A percentile compares a stretch with the other conserved stretches of the same genome.
These are phyloP conservation scores for Agrocybe chaxingu DNA, from an alignment of 768 basidiomycete species.

Conservation along the genomic window DNA sequence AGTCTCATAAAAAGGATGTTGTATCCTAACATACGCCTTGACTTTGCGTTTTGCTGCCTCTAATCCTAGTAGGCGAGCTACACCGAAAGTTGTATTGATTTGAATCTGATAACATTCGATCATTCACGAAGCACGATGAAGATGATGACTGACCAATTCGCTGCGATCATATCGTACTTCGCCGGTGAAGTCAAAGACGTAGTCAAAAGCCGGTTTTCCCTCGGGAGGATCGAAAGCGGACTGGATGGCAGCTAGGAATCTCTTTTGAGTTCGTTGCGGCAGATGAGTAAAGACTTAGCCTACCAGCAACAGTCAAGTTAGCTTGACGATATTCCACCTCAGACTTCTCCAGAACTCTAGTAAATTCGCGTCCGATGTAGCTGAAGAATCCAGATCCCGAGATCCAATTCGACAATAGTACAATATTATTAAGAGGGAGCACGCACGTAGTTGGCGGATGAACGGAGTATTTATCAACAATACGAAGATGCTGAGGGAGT, in stretches of 20 bases:
- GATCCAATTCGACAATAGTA: no score
- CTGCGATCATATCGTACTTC: conserved; percentile 74
- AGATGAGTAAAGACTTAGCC: conserved; percentile 17
- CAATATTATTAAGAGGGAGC: conserved; percentile 2
- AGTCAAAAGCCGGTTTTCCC: conserved; percentile 66
- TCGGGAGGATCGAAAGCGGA: conserved; percentile 69
- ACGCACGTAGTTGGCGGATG: conserved; percentile 31
- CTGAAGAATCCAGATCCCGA: conserved; percentile 29
- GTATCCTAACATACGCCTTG: conserved; percentile 74
- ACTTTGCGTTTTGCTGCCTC: conserved; percentile 81
- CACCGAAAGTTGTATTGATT: conserved; percentile 69
- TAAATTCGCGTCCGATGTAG: conserved; percentile 77
- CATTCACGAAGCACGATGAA: conserved; percentile 3
- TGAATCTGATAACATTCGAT: conserved; percentile 52
- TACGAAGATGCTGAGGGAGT: conserved; percentile 18
- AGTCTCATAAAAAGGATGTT: conserved; percentile 77
- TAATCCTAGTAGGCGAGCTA: conserved; percentile 63
- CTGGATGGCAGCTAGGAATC: conserved; percentile 55
- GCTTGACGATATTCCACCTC: conserved; percentile 79
- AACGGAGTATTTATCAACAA: conserved; percentile 31
- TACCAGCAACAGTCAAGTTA: conserved; percentile 73
- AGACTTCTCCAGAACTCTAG: conserved; percentile 61
- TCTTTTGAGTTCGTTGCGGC: no score
- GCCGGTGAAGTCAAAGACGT: conserved; percentile 85
- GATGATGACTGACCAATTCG: conserved; percentile 53